These are phyloP conservation scores for Sisymbrium altissimum DNA, from an alignment of 345 rosid genomes.

Conservation along the genomic window DNA sequence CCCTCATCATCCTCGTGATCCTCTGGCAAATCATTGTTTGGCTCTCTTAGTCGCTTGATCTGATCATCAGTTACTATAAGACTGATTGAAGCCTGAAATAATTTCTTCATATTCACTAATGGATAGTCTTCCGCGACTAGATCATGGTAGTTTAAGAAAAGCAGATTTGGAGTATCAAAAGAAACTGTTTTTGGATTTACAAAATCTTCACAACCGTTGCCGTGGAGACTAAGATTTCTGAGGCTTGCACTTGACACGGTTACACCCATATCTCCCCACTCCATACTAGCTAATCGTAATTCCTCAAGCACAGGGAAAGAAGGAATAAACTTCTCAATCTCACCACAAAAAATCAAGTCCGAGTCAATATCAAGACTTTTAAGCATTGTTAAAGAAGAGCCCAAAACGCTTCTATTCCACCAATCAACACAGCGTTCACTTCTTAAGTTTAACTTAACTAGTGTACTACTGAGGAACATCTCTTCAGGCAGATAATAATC, in stretches of 20 bases:
- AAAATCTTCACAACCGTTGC: neutral
- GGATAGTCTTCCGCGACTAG: too few relatives aligned
- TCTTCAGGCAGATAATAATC: neutral
- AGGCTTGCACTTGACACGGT: neutral
- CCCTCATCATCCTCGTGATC: too few relatives aligned
- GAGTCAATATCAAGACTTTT: neutral
- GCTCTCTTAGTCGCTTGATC: too few relatives aligned
- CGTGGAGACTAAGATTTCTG: neutral
- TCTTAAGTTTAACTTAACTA: neutral
- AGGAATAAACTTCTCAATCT: neutral
- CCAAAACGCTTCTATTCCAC: neutral
- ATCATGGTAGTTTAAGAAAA: neutral
- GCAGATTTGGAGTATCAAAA: neutral
- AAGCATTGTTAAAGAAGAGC: neutral
- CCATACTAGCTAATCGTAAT: neutral
- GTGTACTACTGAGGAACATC: neutral
- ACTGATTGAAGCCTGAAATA: too few relatives aligned
- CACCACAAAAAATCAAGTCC: too few relatives aligned
- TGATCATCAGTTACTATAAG: too few relatives aligned
- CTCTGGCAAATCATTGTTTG: too few relatives aligned
- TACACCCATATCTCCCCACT: neutral
- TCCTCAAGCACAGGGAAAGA: conserved; percentile 4
- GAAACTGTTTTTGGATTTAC: neutral
- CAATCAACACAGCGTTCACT: neutral
- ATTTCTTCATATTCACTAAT: too few relatives aligned